phyloP scores from a whole-genome alignment of 305 asterid species.

The Monarda citriodora region DNA sequence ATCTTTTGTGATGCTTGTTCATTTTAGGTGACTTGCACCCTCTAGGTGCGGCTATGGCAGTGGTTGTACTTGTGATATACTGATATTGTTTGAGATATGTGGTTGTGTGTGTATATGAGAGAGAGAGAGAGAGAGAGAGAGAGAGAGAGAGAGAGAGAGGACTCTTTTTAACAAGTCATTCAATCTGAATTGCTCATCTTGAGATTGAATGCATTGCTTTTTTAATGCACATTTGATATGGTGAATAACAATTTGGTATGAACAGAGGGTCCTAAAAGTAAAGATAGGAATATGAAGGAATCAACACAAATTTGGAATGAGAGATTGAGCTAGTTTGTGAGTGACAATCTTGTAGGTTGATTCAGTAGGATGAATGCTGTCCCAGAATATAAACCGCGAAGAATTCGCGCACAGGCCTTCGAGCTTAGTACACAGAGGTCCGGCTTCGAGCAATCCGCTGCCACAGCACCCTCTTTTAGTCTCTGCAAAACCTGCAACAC shows the following conservation, averaged over 20 bases:
- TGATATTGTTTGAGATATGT: no score
- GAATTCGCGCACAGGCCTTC: constrained; percentile 43
- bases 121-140: no score
- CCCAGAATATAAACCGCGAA: constrained; percentile 52
- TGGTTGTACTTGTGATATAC: no score
- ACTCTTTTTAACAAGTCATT: no score
- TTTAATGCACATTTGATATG: no score
- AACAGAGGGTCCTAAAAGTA: no score
- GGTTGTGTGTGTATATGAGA: no score
- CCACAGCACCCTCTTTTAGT: constrained; percentile 71
- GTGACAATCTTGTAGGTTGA: constrained; percentile 44
- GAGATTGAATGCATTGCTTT: neutral
- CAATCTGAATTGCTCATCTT: no score
- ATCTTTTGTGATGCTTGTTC: constrained; percentile 19
- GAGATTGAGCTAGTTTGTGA: constrained; percentile 24
- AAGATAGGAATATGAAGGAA: no score
- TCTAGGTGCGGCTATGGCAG: constrained; percentile 15
- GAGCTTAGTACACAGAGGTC: constrained; percentile 47
- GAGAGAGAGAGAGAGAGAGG: no score
- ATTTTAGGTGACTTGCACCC: constrained; percentile 13
- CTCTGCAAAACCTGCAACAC: constrained; percentile 50
- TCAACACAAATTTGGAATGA: constrained; percentile 17
- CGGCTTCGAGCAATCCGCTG: constrained; percentile 55
- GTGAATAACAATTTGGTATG: no score
- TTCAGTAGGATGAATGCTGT: constrained; percentile 75